Base-by-base conservation (phyloP, 2,329 filamentous ascomycete genomes). In the Trichoderma guizhouense region DNA sequence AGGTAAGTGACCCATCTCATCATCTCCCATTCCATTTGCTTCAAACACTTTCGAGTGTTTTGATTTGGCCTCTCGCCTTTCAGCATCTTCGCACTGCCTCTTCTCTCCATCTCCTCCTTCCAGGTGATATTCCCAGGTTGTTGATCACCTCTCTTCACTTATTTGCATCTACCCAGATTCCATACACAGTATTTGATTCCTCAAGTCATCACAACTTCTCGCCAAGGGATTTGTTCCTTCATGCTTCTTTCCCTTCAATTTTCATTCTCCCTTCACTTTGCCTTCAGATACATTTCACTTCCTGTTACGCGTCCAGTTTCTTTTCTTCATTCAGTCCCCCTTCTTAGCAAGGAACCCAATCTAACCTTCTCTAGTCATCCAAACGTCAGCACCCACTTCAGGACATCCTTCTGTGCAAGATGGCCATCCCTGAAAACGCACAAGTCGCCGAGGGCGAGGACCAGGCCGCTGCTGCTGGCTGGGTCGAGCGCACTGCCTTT, bases 401-500 rank as follows among this genome's bases (percentile, higher is more conserved):
- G n/a, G 14, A 36, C 47, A 34, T 8, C 11, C 55, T 9, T 15
- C 5, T 18, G 28, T 58, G 3, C 36, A 32, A 28, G 0, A 69
- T 62, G 57, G 67, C 67, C 8, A 61, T 61, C 3, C 69, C 73
- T 7, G 67, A 55, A 9, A 58, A 71, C 75, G 77, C 73, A 63
- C 30, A 30, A 73, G 64, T 21, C 39, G 15, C 26, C 26, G 32
- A 21, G 34, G 15, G 43, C 43, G 55, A 39, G 8, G 57, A n/a
- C 5, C 57, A 69, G 15, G 9, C 55, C 24, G 66, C 36, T n/a
- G 36, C 36, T 58, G 70, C 72, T 9, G 83, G 84, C 14, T 90
- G 88, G 88, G 81, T 81, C 11, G 76, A 84, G 62, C 82, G 81
- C 0, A 78, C 81, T 3, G 80, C 83, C 0, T 84, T 86, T 75